These are phyloP conservation scores for Penicillium sp. DNA, from an alignment of 2,329 filamentous ascomycete genomes.

Conservation along the genomic window DNA sequence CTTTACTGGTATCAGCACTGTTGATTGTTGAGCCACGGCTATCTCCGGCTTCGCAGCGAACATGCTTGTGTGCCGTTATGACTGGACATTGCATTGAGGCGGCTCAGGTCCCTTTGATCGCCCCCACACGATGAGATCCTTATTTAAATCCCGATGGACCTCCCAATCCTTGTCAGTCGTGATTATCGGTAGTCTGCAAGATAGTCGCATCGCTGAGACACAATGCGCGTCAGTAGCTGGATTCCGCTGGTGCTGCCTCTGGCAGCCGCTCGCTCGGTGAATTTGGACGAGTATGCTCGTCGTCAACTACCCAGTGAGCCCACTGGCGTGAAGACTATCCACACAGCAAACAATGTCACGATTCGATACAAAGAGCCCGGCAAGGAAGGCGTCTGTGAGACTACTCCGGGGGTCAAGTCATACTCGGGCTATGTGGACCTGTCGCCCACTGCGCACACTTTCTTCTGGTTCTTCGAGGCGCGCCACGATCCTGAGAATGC, in stretches of 20 bases:
- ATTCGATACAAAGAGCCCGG: slow-evolving; percentile 61
- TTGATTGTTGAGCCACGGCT: slow-evolving; percentile 7
- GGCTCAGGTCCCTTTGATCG: not conserved
- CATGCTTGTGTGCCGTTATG: not conserved
- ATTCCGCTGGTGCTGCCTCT: slow-evolving; percentile 23
- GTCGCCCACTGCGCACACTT: slow-evolving; percentile 50
- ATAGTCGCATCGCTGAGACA: slow-evolving; percentile 2
- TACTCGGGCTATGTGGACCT: slow-evolving; percentile 58
- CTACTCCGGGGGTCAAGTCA: slow-evolving; percentile 55
- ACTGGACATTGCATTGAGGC: not conserved
- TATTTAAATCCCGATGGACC: slow-evolving; percentile 1
- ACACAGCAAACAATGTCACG: slow-evolving; percentile 45
- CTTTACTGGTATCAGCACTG: slow-evolving; percentile 2
- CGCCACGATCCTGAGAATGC: slow-evolving; percentile 50
- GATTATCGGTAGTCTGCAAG: not conserved
- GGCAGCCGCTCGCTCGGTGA: slow-evolving; percentile 14
- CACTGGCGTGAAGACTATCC: slow-evolving; percentile 38
- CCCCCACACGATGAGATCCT: not conserved
- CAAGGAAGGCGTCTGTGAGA: slow-evolving; percentile 52
- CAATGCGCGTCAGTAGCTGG: slow-evolving; percentile 24
- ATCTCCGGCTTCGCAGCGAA: not conserved
- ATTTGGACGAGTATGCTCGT: slow-evolving; percentile 19
- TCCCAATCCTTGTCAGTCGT: not conserved
- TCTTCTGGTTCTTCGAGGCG: slow-evolving; percentile 58
- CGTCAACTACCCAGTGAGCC: slow-evolving; percentile 39